phyloP scores from a whole-genome alignment of 192 early-diverging fungal species.

The Coemansia sp. region DNA sequence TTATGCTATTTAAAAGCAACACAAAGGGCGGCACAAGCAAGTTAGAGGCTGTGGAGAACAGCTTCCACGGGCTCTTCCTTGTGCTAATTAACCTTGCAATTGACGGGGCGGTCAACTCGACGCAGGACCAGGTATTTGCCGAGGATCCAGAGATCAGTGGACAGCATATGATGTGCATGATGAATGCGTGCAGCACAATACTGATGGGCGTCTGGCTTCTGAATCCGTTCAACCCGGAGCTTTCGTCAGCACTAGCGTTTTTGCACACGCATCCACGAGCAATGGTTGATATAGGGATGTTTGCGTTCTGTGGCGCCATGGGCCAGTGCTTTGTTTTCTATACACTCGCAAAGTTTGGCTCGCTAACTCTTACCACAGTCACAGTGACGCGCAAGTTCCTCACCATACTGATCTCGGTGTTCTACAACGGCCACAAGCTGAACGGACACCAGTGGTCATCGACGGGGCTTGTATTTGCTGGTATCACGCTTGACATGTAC shows the following conservation, averaged over 20 bases:
- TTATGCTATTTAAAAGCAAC: constrained; percentile 81
- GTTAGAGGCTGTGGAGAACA: constrained; percentile 55
- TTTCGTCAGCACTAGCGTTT: constrained; percentile 73
- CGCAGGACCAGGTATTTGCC: constrained; percentile 93
- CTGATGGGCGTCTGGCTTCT: constrained; percentile 76
- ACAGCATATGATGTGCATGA: constrained; percentile 96
- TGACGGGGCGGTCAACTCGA: constrained; percentile 94
- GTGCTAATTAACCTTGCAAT: constrained; percentile 83
- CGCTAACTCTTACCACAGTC: constrained; percentile 86
- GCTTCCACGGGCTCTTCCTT: constrained; percentile 78
- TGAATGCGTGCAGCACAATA: constrained; percentile 83
- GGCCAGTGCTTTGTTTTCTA: constrained; percentile 99
- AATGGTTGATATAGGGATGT: constrained; percentile 80
- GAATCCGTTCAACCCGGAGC: constrained; percentile 77
- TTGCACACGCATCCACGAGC: constrained; percentile 76
- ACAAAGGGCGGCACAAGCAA: constrained; percentile 13
- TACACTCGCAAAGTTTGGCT: constrained; percentile 87
- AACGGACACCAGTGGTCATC: constrained; percentile 81
- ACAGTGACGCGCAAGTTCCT: constrained; percentile 97
- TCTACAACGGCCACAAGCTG: constrained; percentile 83
- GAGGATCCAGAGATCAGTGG: constrained; percentile 71
- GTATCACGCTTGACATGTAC: constrained; percentile 77
- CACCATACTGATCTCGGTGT: constrained; percentile 88
- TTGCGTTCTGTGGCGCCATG: constrained; percentile 86
- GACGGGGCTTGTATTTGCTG: constrained; percentile 84